Percentiles rank a stretch among this genome's conserved stretches.
Conservation (phyloP, 352 stramenopile genomes). For the Phytophthora multivora region DNA sequence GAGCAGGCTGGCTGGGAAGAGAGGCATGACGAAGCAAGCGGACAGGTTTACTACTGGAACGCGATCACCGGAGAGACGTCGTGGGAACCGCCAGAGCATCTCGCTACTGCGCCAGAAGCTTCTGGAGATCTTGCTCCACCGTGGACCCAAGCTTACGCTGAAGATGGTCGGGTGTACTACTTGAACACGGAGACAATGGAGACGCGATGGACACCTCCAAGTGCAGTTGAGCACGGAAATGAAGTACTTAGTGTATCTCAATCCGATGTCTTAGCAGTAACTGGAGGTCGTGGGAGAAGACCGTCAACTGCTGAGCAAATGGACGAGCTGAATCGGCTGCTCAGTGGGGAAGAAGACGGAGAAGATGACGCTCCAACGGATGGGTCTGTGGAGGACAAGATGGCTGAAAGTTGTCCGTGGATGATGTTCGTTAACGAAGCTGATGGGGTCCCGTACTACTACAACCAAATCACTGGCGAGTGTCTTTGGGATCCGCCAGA, state of each 20-base stretch:
- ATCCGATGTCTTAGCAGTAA: conserved; percentile 6
- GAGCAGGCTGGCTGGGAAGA: conserved; percentile 45
- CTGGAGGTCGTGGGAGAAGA: conserved; percentile 25
- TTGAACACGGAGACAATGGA: conserved; percentile 61
- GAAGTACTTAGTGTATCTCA: not conserved
- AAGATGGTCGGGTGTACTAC: conserved; percentile 51
- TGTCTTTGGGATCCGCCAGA: conserved; percentile 71
- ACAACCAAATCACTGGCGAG: conserved; percentile 60
- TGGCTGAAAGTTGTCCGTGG: conserved; percentile 37
- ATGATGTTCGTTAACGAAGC: conserved; percentile 75
- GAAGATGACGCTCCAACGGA: conserved; percentile 17
- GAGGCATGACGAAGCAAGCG: conserved; percentile 47
- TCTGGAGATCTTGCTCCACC: conserved; percentile 3
- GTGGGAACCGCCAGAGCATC: conserved; percentile 41
- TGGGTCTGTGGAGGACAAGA: not conserved
- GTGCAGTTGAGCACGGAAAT: not conserved
- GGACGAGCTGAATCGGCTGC: conserved; percentile 54
- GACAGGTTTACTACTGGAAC: conserved; percentile 60
- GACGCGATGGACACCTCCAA: conserved; percentile 52
- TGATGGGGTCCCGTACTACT: conserved; percentile 75
- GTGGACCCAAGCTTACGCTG: conserved; percentile 54
- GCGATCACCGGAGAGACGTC: conserved; percentile 53
- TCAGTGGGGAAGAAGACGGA: conserved; percentile 50
- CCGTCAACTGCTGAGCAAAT: conserved; percentile 71
- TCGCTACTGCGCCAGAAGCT: not conserved